Percentiles rank a stretch among this genome's conserved stretches.
phyloP scores from a whole-genome alignment of 2,329 filamentous ascomycete species.

The Graphilbum fragrans region DNA sequence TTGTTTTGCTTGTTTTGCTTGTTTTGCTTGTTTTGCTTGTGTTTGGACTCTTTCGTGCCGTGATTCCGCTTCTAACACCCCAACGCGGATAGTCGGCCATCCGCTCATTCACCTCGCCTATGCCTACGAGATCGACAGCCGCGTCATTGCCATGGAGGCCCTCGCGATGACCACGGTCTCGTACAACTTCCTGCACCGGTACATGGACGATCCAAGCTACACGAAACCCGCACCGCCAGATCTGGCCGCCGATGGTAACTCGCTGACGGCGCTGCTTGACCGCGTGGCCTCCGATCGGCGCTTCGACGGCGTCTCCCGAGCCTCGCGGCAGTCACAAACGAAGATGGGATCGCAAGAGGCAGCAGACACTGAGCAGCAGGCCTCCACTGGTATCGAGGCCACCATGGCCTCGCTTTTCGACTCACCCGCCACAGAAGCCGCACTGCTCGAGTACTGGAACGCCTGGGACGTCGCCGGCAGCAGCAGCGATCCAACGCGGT shows the following conservation, averaged over 20 bases:
- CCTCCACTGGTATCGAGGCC: neutral
- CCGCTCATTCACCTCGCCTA: constrained; percentile 94
- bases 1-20: neutral
- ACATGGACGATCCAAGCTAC: constrained; percentile 62
- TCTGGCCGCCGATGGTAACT: constrained; percentile 27
- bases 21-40: neutral
- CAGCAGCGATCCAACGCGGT: constrained; percentile 44
- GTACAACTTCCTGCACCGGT: constrained; percentile 50
- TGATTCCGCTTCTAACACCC: neutral
- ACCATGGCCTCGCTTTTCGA: constrained; percentile 39
- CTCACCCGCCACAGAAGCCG: constrained; percentile 44
- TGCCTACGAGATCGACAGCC: constrained; percentile 76
- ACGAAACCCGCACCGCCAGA: constrained; percentile 49
- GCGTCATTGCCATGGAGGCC: constrained; percentile 81
- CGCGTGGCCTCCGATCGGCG: constrained; percentile 56
- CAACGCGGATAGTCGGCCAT: constrained; percentile 50
- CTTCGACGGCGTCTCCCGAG: constrained; percentile 46
- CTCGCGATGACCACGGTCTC: constrained; percentile 53
- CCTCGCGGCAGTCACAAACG: neutral
- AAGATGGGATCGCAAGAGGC: neutral
- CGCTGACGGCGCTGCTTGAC: constrained; percentile 59
- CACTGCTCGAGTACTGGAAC: constrained; percentile 82
- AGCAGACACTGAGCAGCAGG: too few species aligned
- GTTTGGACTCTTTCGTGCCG: too few species aligned
- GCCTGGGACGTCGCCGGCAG: constrained; percentile 51